Conservation (phyloP, 202 grass and related monocot genomes). For the Musa balbisiana region DNA sequence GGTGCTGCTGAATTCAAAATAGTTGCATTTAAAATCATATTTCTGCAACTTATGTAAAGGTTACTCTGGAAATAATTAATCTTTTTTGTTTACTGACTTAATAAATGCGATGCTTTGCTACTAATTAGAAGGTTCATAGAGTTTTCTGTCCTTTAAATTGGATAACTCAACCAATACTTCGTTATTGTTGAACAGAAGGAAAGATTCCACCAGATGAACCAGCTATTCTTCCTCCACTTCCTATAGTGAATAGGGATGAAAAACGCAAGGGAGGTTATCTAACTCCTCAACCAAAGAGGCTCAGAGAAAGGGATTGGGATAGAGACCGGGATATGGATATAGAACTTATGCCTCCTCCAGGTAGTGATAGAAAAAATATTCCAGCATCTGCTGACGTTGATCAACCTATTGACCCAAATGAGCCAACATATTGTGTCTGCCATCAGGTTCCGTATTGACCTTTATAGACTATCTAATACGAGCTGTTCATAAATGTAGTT, state of each 20-base stretch:
- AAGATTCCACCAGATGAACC: conserved; percentile 79
- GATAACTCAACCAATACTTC: not conserved
- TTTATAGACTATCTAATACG: conserved; percentile 14
- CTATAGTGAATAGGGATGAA: conserved; percentile 52
- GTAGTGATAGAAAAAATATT: conserved; percentile 66
- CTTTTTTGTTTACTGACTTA: not conserved
- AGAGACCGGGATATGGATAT: conserved; percentile 80
- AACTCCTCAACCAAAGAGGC: conserved; percentile 82
- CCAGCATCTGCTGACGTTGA: conserved; percentile 55
- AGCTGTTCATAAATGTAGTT: conserved; percentile 10
- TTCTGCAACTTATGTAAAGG: not conserved
- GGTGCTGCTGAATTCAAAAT: not conserved
- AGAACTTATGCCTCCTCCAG: conserved; percentile 93
- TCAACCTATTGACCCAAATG: conserved; percentile 82
- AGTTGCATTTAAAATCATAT: not conserved
- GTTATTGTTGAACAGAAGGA: conserved; percentile 44
- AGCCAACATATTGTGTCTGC: conserved; percentile 94
- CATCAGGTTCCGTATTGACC: conserved; percentile 57
- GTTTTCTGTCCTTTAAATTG: not conserved
- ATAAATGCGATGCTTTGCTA: not conserved
- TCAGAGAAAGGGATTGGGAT: conserved; percentile 77
- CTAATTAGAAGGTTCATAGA: not conserved
- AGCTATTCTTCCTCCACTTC: conserved; percentile 52
- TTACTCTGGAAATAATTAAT: not conserved
- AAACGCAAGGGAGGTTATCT: conserved; percentile 56